Conservation (phyloP, 2,329 filamentous ascomycete species). For the Colletotrichum simmondsii region DNA sequence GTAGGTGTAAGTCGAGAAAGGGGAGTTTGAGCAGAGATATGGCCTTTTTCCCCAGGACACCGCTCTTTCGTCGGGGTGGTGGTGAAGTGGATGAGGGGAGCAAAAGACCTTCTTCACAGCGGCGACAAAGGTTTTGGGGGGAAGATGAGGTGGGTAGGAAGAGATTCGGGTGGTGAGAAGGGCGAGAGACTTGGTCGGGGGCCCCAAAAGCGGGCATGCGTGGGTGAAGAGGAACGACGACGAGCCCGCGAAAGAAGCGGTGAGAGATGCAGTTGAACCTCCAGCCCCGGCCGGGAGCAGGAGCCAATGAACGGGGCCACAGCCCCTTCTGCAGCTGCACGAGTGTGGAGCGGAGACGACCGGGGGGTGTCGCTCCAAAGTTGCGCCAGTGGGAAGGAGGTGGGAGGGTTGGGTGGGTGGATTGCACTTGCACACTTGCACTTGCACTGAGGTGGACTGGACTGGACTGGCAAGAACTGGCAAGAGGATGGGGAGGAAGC, state of each 20-base stretch:
- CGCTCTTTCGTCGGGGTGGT: conserved; percentile 50
- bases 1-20: conserved; percentile 40
- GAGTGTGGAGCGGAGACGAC: conserved; percentile 35
- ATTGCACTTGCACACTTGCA: background rate
- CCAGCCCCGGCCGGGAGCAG: conserved; percentile 40
- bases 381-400: conserved; percentile 35
- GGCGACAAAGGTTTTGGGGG: conserved; percentile 27
- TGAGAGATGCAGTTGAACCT: conserved; percentile 41
- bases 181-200: conserved; percentile 27
- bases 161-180: conserved; percentile 31
- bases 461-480: no score
- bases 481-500: background rate
- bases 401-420: conserved; percentile 14
- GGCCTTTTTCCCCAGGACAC: conserved; percentile 50
- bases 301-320: conserved; percentile 39
- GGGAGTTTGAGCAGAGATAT: conserved; percentile 36
- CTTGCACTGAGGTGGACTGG: no score
- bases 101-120: conserved; percentile 10
- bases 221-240: conserved; percentile 36
- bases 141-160: conserved; percentile 21
- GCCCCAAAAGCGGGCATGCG: conserved; percentile 35
- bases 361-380: conserved; percentile 29
- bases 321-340: conserved; percentile 36
- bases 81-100: conserved; percentile 23
- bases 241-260: conserved; percentile 42